Evolutionary conservation across 352 stramenopile species (phyloP), one percentile per base, ranked within the genome.

Genomic region (Pythium aquatile): DNA sequence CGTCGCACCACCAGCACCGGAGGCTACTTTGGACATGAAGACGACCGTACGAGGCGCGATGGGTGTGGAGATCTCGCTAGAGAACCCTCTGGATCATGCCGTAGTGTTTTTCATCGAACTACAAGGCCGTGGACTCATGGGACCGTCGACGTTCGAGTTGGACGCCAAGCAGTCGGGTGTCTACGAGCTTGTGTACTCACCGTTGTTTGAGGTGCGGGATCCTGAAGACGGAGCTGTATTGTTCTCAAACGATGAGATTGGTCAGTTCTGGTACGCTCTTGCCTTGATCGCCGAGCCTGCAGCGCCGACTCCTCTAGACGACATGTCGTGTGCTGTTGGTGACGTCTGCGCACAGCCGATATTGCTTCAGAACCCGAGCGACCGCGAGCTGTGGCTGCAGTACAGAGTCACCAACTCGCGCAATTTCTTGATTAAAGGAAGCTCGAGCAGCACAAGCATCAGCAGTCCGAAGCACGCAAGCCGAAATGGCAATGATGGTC

Each of bases 211-310:
- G 30, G 56, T 33, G 46, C 14, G 8, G 24, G 28, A 20, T 39
- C 16, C 48, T 3, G 70, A 88, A 24, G 73, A 85, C 42, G 95
- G 95, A 1, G 88, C 87, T 0, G 84, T 98, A 16, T 66, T 92
- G 3, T 98, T 98, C 63, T 78, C 83, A 0, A 97, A 96, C 55
- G 86, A 96, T 24, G 72, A 81, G 16, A 88, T 98, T 9, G 95
- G 95, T 0, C 90, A 98, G 69, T 97, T 98, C 44, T 98, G 94
- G 90, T 98, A 98, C 58, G 64, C 87, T 3, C 75, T 98, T 3
- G 63, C 87, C 30, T 72, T 98, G 7, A 30, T 78, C 1, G 93
- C 91, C 7, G 76, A 85, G n/a, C 42, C 70, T 6, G 75, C 91
- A 0, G 52, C 67, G 9, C 63, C 76, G 0, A 78, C 85, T 10